Evolutionary conservation across 805 yeast genomes (phyloP).

Genomic region (Brettanomyces sp.): DNA sequence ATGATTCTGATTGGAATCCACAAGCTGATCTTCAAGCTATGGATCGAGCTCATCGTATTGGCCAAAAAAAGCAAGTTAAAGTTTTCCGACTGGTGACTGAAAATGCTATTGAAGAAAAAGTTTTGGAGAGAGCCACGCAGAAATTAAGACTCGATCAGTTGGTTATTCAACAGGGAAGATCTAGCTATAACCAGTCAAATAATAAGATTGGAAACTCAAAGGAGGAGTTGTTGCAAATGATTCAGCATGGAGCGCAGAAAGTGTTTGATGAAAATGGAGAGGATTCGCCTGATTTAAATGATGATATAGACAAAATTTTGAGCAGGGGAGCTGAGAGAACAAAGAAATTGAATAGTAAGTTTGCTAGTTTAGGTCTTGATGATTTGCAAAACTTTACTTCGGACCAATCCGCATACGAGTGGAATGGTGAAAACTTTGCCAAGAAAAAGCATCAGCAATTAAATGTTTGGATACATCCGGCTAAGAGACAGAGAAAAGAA

Average conservation of each 20-base stretch:
- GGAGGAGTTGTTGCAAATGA: conserved; percentile 89
- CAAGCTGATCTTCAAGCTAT: conserved; percentile 96
- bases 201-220: conserved; percentile 47
- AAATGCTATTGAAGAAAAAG: conserved; percentile 93
- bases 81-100: conserved; percentile 92
- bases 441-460: conserved; percentile 35
- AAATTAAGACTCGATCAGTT: conserved; percentile 86
- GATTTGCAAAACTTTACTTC: conserved; percentile 88
- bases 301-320: conserved; percentile 76
- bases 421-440: conserved; percentile 90
- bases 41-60: conserved; percentile 97
- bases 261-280: conserved; percentile 49
- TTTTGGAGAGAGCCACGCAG: conserved; percentile 91
- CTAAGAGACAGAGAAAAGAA: conserved; percentile 68
- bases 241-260: conserved; percentile 91
- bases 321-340: conserved; percentile 78
- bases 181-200: conserved; percentile 34
- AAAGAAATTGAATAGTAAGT: conserved; percentile 66
- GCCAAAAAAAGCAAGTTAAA: conserved; percentile 91
- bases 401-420: conserved; percentile 80
- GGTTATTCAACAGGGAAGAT: conserved; percentile 89
- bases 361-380: conserved; percentile 79
- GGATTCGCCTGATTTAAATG: conserved; percentile 24
- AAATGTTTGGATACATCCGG: conserved; percentile 63
- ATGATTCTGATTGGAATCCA: conserved; percentile 96